These are phyloP conservation scores for Cyathus striatus DNA, from an alignment of 768 basidiomycete genomes.

Conservation along the genomic window DNA sequence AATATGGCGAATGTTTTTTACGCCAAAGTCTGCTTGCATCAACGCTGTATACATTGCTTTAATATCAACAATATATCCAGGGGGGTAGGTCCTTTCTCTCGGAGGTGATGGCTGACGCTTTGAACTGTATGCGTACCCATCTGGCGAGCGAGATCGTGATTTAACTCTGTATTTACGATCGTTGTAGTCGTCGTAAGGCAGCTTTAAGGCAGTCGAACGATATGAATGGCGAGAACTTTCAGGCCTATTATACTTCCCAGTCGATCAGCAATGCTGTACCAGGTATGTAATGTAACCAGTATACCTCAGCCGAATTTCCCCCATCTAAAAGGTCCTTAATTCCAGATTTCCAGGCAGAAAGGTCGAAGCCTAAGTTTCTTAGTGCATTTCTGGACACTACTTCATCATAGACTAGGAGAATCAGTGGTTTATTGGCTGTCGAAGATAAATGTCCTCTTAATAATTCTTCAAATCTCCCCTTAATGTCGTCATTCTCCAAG, in stretches of 20 bases:
- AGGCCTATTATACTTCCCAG: neutral
- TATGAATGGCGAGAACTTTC: neutral
- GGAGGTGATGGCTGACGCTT: neutral
- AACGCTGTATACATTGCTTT: conserved; percentile 29
- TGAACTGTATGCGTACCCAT: neutral
- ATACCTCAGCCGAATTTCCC: neutral
- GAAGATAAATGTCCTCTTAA: conserved; percentile 12
- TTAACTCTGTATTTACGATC: conserved; percentile 7
- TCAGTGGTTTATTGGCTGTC: conserved; percentile 19
- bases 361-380: conserved; percentile 34
- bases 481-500: conserved; percentile 11
- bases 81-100: conserved; percentile 11
- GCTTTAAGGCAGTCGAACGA: neutral
- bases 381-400: conserved; percentile 33
- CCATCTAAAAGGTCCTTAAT: conserved; percentile 30
- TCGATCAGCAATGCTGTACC: neutral
- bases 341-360: conserved; percentile 33
- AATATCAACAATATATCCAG: conserved; percentile 36
- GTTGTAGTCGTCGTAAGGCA: neutral
- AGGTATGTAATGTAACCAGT: too few species aligned
- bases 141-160: conserved; percentile 5
- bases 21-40: conserved; percentile 25
- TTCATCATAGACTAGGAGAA: conserved; percentile 44
- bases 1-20: too few species aligned
- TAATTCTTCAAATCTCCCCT: conserved; percentile 11